A percentile compares a stretch with the other conserved stretches of the same genome.
These are phyloP conservation scores for Backusella luteola DNA, from an alignment of 192 early-diverging fungal genomes.

Conservation along the genomic window DNA sequence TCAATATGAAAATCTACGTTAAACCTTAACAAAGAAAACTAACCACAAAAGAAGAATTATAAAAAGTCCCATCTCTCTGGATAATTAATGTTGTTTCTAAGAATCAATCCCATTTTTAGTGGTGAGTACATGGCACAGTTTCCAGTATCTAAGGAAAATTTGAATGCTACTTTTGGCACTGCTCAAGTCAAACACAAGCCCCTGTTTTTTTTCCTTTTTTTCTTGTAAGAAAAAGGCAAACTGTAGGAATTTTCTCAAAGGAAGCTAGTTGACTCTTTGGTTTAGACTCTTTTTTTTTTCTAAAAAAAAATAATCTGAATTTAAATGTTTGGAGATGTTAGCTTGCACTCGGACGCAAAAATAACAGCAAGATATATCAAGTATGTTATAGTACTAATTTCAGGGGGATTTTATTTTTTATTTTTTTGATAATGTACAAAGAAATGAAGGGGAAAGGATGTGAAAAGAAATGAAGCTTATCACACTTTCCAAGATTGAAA, in stretches of 20 bases:
- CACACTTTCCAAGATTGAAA: not conserved
- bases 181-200: not conserved
- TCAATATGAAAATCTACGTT: not conserved
- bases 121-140: too few species aligned
- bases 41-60: conserved; percentile 2
- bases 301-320: not conserved
- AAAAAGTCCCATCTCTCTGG: not conserved
- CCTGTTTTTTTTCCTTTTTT: not conserved
- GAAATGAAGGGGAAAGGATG: not conserved
- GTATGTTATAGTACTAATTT: not conserved
- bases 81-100: not conserved
- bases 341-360: not conserved
- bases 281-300: not conserved
- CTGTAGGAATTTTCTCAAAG: not conserved
- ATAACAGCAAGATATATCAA: not conserved
- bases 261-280: not conserved
- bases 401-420: not conserved
- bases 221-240: not conserved
- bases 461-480: not conserved
- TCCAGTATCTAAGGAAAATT: too few species aligned
- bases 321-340: not conserved
- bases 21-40: not conserved
- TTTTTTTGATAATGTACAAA: not conserved
- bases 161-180: too few species aligned
- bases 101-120: too few species aligned